Conservation (phyloP, 2,329 filamentous ascomycete genomes). For the Cucurbitaria berberidis region DNA sequence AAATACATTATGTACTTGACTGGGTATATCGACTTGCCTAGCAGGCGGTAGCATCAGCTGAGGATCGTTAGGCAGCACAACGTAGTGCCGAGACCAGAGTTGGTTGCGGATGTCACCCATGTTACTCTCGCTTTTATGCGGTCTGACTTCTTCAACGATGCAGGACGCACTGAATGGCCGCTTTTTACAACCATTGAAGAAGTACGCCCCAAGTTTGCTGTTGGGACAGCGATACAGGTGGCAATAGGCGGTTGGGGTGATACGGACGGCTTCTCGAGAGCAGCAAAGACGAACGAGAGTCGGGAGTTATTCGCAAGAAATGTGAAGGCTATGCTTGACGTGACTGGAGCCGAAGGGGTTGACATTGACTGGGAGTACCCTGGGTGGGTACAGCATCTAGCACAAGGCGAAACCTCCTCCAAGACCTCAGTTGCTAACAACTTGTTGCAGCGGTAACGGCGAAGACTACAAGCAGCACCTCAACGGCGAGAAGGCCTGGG, state of each 20-base stretch:
- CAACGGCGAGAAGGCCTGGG: constrained; percentile 64
- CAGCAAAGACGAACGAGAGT: constrained; percentile 60
- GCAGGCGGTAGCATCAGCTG: neutral
- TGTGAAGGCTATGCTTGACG: constrained; percentile 66
- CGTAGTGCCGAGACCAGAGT: constrained; percentile 25
- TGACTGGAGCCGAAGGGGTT: constrained; percentile 64
- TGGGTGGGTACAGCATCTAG: constrained; percentile 24
- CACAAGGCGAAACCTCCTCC: neutral
- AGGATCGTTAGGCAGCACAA: constrained; percentile 32
- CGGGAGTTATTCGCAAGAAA: constrained; percentile 64
- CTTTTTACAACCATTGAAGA: constrained; percentile 35
- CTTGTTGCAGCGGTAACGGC: constrained; percentile 64
- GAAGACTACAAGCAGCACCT: constrained; percentile 69
- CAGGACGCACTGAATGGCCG: constrained; percentile 25
- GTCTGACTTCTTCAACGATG: constrained; percentile 35
- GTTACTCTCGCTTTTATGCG: constrained; percentile 43
- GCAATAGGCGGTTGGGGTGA: constrained; percentile 80
- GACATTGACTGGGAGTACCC: constrained; percentile 73
- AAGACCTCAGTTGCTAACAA: neutral
- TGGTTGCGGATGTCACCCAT: constrained; percentile 32
- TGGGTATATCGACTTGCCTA: constrained; percentile 1
- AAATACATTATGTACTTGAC: constrained; percentile 18
- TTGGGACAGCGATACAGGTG: constrained; percentile 53
- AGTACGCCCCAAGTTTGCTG: constrained; percentile 53
- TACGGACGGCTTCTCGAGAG: constrained; percentile 65